phyloP scores from a whole-genome alignment of 169 alveolate genomes.

The Plasmodium knowlesi region DNA sequence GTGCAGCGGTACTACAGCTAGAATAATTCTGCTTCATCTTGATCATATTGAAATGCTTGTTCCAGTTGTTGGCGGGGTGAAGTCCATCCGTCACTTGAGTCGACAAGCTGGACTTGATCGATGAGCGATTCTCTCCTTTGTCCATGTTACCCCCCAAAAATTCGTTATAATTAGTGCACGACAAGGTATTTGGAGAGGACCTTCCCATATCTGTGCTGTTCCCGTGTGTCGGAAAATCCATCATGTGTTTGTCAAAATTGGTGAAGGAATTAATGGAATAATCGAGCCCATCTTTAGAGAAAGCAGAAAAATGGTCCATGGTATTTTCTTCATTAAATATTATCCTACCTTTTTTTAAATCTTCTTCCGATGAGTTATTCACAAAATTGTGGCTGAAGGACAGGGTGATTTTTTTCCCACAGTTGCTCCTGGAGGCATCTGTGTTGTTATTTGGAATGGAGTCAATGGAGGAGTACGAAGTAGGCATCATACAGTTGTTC shows the following conservation, averaged over 20 bases:
- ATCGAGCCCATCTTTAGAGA: background rate
- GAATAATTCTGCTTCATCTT: slow-evolving; percentile 49
- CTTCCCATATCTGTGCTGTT: background rate
- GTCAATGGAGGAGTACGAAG: slow-evolving; percentile 36
- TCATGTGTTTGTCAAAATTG: background rate
- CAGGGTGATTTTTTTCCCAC: background rate
- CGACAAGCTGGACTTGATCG: background rate
- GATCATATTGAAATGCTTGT: slow-evolving; percentile 6
- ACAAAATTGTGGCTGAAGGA: slow-evolving; percentile 8
- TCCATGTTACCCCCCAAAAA: background rate
- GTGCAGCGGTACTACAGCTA: slow-evolving; percentile 58
- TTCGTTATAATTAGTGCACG: background rate
- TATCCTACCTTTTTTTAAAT: slow-evolving; percentile 1
- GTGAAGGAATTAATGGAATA: slow-evolving; percentile 16
- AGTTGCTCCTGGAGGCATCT: background rate
- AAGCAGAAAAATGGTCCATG: background rate
- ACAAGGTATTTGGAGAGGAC: background rate
- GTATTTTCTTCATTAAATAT: background rate
- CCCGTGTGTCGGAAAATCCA: background rate
- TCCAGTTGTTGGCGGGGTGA: background rate
- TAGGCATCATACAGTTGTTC: background rate
- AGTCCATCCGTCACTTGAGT: background rate
- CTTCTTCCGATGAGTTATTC: slow-evolving; percentile 24
- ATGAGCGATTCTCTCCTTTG: background rate
- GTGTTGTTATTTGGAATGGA: background rate